A percentile compares a stretch with the other conserved stretches of the same genome.
These are phyloP conservation scores for Cystobasidium sp. DNA, from an alignment of 1,284 basidiomycete genomes.

Conservation along the genomic window DNA sequence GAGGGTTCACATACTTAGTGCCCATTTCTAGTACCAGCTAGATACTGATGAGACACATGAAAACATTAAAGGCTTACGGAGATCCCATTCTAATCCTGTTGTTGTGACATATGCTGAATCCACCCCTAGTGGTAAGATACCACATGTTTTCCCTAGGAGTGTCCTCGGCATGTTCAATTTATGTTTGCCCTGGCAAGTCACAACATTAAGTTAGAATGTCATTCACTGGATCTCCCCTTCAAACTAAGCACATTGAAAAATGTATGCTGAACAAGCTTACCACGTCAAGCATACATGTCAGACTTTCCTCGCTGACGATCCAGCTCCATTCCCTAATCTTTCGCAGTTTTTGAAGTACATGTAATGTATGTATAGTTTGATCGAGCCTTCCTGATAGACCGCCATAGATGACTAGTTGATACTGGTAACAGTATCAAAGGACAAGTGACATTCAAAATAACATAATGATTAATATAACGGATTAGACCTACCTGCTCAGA, in stretches of 20 bases:
- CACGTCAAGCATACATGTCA: slow-evolving; percentile 82
- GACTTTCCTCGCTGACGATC: slow-evolving; percentile 81
- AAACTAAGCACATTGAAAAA: no score
- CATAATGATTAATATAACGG: not conserved
- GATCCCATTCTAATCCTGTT: slow-evolving; percentile 84
- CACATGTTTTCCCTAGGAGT: slow-evolving; percentile 83
- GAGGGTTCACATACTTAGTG: no score
- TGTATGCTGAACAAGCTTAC: slow-evolving; percentile 64
- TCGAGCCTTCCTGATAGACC: slow-evolving; percentile 89
- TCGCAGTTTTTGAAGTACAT: slow-evolving; percentile 80
- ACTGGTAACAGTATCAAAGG: slow-evolving; percentile 57
- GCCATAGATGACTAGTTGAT: slow-evolving; percentile 79
- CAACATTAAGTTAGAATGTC: not conserved
- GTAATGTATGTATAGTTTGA: slow-evolving; percentile 89
- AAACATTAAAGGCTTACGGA: slow-evolving; percentile 60
- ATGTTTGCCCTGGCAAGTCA: slow-evolving; percentile 72
- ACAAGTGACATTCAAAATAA: not conserved
- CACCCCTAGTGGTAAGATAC: slow-evolving; percentile 86
- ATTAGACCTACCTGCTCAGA: slow-evolving; percentile 39
- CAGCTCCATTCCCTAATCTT: slow-evolving; percentile 68
- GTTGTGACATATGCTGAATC: slow-evolving; percentile 76
- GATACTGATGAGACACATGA: not conserved
- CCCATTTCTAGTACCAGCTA: not conserved
- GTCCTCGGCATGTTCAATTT: slow-evolving; percentile 72
- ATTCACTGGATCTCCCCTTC: not conserved